Conservation (phyloP, 2,329 filamentous ascomycete genomes). For the Aspergillus quadricinctus region DNA sequence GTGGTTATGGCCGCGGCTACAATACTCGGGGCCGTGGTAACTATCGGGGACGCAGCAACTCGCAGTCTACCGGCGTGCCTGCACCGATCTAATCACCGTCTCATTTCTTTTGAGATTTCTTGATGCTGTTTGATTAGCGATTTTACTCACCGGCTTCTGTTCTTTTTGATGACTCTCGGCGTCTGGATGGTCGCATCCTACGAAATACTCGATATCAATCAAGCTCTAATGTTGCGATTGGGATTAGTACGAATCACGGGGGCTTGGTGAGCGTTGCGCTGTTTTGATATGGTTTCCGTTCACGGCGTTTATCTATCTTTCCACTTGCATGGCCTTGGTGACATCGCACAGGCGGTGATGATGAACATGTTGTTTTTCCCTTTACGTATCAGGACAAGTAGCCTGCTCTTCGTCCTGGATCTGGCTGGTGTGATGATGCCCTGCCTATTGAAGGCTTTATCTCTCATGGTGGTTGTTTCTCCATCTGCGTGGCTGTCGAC, state of each 20-base stretch:
- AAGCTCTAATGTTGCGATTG: constrained; percentile 17
- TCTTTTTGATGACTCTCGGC: constrained; percentile 18
- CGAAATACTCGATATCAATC: constrained; percentile 23
- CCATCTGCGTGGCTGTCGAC: background rate
- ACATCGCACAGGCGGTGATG: constrained; percentile 12
- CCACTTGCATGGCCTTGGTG: constrained; percentile 15
- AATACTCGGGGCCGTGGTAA: constrained; percentile 36
- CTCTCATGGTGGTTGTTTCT: background rate
- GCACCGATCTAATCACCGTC: constrained; percentile 24
- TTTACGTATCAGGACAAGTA: background rate
- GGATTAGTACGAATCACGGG: constrained; percentile 18
- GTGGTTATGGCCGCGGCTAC: constrained; percentile 45
- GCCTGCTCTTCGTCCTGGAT: background rate
- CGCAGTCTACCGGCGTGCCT: constrained; percentile 37
- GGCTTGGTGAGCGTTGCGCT: constrained; percentile 12
- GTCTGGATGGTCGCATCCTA: constrained; percentile 21
- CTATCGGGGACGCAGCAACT: constrained; percentile 33
- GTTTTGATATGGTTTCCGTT: constrained; percentile 13
- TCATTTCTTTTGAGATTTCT: constrained; percentile 7
- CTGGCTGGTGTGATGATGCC: background rate
- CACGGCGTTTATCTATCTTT: constrained; percentile 13
- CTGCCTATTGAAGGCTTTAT: background rate
- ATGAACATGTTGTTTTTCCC: constrained; percentile 8
- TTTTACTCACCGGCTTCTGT: constrained; percentile 15
- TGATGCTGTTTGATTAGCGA: constrained; percentile 15